Percentiles rank a stretch among this genome's conserved stretches.
phyloP scores from a whole-genome alignment of 2,329 filamentous ascomycete species.

The Beauveria pseudobassiana region DNA sequence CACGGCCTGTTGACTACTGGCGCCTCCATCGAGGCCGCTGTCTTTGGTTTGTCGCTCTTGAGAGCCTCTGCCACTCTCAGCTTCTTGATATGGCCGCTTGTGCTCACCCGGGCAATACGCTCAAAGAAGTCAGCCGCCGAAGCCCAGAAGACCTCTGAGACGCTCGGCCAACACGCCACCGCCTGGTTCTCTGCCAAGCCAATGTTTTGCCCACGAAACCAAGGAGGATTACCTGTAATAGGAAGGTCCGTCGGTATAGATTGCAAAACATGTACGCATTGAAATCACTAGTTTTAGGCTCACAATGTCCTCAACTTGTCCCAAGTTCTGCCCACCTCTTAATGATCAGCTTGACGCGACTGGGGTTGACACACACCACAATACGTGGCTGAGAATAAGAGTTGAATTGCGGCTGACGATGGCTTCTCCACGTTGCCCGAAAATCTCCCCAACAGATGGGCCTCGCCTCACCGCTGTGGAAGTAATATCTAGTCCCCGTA shows the following conservation, averaged over 20 bases:
- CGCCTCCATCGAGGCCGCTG: conserved; percentile 39
- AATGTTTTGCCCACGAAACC: conserved; percentile 8
- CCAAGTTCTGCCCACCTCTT: no score
- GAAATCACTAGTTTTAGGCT: no score
- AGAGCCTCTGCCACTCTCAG: conserved; percentile 40
- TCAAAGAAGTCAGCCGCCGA: conserved; percentile 62
- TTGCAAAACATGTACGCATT: no score
- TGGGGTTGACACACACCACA: no score
- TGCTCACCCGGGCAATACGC: conserved; percentile 52
- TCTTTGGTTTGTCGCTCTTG: conserved; percentile 48
- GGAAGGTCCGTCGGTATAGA: not conserved
- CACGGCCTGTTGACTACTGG: conserved; percentile 48
- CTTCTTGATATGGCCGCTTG: conserved; percentile 52
- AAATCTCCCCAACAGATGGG: no score
- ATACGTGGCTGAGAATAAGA: no score
- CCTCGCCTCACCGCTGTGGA: no score
- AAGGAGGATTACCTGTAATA: conserved; percentile 7
- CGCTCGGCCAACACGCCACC: conserved; percentile 51
- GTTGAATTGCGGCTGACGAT: no score
- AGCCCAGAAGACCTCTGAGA: conserved; percentile 59
- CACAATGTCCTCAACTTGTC: no score
- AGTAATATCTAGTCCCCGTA: no score
- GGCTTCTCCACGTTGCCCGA: no score
- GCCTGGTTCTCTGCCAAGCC: conserved; percentile 57
- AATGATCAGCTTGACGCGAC: no score